Conservation (phyloP, 805 yeast genomes). For the Myxozyma nipponensis region DNA sequence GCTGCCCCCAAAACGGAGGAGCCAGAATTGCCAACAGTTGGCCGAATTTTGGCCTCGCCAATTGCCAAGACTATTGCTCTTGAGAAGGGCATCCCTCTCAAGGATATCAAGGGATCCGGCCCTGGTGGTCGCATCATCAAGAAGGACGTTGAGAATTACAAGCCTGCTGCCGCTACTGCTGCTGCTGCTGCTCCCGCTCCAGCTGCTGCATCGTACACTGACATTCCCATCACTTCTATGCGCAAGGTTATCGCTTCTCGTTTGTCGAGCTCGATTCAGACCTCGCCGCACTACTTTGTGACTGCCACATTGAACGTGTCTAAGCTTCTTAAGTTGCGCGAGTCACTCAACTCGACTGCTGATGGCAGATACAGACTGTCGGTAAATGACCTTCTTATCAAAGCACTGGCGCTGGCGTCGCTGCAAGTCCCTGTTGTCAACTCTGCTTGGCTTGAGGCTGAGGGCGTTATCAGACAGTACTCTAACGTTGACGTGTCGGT, state of each 20-base stretch:
- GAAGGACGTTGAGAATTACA: conserved; percentile 76
- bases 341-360: conserved; percentile 77
- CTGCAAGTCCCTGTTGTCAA: conserved; percentile 90
- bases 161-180: conserved; percentile 43
- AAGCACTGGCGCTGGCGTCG: conserved; percentile 89
- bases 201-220: conserved; percentile 60
- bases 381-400: conserved; percentile 88
- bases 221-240: conserved; percentile 85
- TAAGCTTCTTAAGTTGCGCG: conserved; percentile 87
- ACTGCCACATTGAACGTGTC: conserved; percentile 82
- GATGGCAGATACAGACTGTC: conserved; percentile 87
- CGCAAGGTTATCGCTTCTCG: conserved; percentile 91
- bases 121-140: conserved; percentile 93
- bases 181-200: conserved; percentile 41
- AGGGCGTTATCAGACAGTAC: conserved; percentile 90
- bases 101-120: conserved; percentile 84
- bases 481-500: conserved; percentile 91
- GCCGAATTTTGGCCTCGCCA: conserved; percentile 90
- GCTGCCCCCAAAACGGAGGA: conserved; percentile 39
- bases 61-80: conserved; percentile 89
- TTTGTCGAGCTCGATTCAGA: conserved; percentile 77
- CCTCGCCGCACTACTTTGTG: conserved; percentile 88
- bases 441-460: conserved; percentile 85
- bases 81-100: conserved; percentile 84
- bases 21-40: conserved; percentile 36